A percentile compares a stretch with the other conserved stretches of the same genome.
phyloP scores from a whole-genome alignment of 2,329 filamentous ascomycete genomes.

The Aureobasidium mangrovei region DNA sequence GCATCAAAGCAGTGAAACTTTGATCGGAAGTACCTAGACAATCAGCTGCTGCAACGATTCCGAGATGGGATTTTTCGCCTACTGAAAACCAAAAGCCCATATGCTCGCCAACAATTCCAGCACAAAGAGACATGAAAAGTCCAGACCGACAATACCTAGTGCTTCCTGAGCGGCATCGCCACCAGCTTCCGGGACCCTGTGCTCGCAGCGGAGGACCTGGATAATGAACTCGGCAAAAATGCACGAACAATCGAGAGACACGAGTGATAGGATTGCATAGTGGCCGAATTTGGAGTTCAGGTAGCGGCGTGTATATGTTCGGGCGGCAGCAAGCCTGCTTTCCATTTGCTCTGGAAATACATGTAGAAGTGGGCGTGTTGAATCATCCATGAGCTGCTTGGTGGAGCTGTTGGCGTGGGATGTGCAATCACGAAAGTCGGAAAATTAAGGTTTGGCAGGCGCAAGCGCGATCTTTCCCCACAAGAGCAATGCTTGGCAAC shows the following conservation, averaged over 20 bases:
- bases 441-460: background rate
- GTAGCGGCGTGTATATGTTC: conserved; percentile 26
- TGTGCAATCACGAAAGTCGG: too few relatives aligned
- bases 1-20: conserved; percentile 58
- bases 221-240: conserved; percentile 47
- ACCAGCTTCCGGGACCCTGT: conserved; percentile 22
- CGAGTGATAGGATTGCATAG: conserved; percentile 41
- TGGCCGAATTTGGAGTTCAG: conserved; percentile 42
- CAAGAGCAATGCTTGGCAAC: too few relatives aligned
- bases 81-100: conserved; percentile 54
- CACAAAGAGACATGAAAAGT: conserved; percentile 58
- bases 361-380: background rate
- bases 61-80: conserved; percentile 21
- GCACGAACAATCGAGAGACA: conserved; percentile 42
- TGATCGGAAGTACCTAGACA: conserved; percentile 27
- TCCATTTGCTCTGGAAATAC: background rate
- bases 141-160: conserved; percentile 46
- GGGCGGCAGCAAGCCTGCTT: conserved; percentile 9
- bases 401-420: background rate
- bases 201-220: conserved; percentile 41
- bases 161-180: conserved; percentile 29
- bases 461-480: too few relatives aligned
- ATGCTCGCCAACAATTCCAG: conserved; percentile 50
- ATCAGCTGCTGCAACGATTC: background rate
- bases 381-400: background rate